Percentiles rank a stretch among this genome's conserved stretches.
Evolutionary conservation across 1,284 basidiomycete species (phyloP).

Genomic region (Exobasidium rhododendri): DNA sequence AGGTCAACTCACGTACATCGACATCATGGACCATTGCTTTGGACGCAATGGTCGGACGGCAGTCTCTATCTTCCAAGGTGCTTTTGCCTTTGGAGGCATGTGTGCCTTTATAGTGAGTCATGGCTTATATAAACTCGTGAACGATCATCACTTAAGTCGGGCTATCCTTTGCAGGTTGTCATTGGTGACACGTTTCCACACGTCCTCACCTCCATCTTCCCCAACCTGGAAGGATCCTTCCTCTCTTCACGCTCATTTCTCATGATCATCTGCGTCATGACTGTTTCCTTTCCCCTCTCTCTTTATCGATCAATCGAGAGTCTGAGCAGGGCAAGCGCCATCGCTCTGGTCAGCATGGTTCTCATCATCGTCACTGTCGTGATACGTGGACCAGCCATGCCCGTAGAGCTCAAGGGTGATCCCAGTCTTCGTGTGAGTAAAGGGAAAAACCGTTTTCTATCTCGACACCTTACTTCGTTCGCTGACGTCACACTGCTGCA

Average conservation of each 20-base stretch:
- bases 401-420: slow-evolving; percentile 72
- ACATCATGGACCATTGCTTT: slow-evolving; percentile 93
- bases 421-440: slow-evolving; percentile 18
- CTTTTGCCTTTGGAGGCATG: slow-evolving; percentile 91
- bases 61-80: slow-evolving; percentile 95
- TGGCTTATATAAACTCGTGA: slow-evolving; percentile 1
- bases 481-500: slow-evolving; percentile 65
- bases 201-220: slow-evolving; percentile 83
- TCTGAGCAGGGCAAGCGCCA: slow-evolving; percentile 82
- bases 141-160: background rate
- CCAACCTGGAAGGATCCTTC: slow-evolving; percentile 71
- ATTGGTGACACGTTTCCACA: slow-evolving; percentile 86
- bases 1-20: slow-evolving; percentile 88
- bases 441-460: slow-evolving; percentile 63
- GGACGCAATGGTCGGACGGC: slow-evolving; percentile 68
- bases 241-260: slow-evolving; percentile 78
- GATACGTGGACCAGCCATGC: slow-evolving; percentile 77
- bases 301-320: slow-evolving; percentile 97
- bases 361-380: slow-evolving; percentile 87
- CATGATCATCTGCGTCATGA: slow-evolving; percentile 62
- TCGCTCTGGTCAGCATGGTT: slow-evolving; percentile 77
- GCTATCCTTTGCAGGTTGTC: slow-evolving; percentile 22
- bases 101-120: slow-evolving; percentile 47
- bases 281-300: slow-evolving; percentile 80
- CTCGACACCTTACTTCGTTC: slow-evolving; percentile 73